Conservation (phyloP, 139 green algal genomes). For the Chlorella sp. region DNA sequence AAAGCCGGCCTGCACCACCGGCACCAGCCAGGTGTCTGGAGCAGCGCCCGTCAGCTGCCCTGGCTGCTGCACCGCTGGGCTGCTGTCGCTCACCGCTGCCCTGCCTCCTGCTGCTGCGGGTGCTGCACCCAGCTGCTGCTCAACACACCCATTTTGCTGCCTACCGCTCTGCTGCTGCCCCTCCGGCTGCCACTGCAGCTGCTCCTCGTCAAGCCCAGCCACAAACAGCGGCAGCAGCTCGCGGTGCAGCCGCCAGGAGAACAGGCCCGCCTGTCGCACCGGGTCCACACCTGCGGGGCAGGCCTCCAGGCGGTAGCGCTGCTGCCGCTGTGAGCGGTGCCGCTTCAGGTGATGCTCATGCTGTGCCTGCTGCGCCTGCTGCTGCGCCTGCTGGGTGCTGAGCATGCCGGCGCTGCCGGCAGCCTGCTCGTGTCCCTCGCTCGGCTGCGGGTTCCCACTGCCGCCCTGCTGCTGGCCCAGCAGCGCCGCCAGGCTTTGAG, state of each 20-base stretch:
- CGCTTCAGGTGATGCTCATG: conserved; percentile 13
- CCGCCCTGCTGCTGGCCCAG: too few species aligned
- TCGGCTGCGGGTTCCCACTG: conserved; percentile 30
- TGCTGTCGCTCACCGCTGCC: neutral
- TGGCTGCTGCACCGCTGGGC: too few species aligned
- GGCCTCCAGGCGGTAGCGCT: conserved; percentile 19
- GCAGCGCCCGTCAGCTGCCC: neutral
- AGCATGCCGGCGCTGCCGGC: too few species aligned
- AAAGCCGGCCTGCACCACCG: conserved; percentile 55
- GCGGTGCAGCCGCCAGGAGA: neutral
- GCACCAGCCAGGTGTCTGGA: conserved; percentile 57
- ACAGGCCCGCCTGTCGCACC: neutral
- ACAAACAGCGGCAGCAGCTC: conserved; percentile 4
- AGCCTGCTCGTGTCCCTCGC: too few species aligned
- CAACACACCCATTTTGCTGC: too few species aligned
- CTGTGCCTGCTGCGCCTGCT: neutral
- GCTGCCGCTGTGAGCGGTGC: conserved; percentile 2
- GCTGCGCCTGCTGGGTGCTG: neutral
- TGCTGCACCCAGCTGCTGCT: neutral
- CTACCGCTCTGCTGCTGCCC: neutral
- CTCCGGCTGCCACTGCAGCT: neutral
- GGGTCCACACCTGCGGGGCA: conserved; percentile 21
- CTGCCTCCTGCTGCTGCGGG: neutral
- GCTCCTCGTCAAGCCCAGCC: too few species aligned
- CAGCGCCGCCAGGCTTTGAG: too few species aligned